Evolutionary conservation across 257 asterid species (phyloP), one percentile per base, ranked within the genome.

Genomic region (Datura wrightii): DNA sequence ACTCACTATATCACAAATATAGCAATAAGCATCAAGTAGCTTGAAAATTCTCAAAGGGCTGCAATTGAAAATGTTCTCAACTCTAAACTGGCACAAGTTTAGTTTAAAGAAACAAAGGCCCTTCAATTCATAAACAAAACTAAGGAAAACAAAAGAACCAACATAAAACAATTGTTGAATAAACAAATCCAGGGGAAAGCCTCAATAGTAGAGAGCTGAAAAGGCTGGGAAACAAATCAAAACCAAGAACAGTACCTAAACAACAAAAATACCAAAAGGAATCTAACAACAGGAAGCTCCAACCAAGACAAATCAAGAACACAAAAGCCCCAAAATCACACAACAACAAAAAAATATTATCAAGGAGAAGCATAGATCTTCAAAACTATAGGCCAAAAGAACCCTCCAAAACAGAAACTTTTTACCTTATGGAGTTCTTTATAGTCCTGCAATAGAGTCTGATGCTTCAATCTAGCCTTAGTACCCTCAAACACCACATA

Each of bases 381-480:
- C 55, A 8, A 78, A 66, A 18, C 10, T 74, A 84, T 65, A 59
- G 24, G 1, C 69, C 54, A 84, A 39, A 83, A 79, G 83, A 60
- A 48, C 52, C 62, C 52, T 1, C 31, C 31, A 71, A 48, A 48
- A 48, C 9, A 48, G 11, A 48, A 2, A 48, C 10, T 14, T 18
- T 54, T 14, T 24, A 96, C 99, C 97, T 89, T 90, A 39, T 88
- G 90, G 91, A 96, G 86, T 55, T 93, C 94, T 53, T 85, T 89
- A 85, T 86, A 96, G 88, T 94, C 98, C 86, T 90, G 97, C 88
- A 91, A 52, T 85, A 96, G 97, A 59, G 85, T 81, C 85, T 86
- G 94, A 86, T 90, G 92, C 89, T 88, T 96, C 60, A 86, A 82
- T 76, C 90, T 90, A 50, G 88, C 83, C 90, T 85, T 93, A 18